Conservation (phyloP, 1,284 basidiomycete genomes). For the Sanghuangporus sanghuang region DNA sequence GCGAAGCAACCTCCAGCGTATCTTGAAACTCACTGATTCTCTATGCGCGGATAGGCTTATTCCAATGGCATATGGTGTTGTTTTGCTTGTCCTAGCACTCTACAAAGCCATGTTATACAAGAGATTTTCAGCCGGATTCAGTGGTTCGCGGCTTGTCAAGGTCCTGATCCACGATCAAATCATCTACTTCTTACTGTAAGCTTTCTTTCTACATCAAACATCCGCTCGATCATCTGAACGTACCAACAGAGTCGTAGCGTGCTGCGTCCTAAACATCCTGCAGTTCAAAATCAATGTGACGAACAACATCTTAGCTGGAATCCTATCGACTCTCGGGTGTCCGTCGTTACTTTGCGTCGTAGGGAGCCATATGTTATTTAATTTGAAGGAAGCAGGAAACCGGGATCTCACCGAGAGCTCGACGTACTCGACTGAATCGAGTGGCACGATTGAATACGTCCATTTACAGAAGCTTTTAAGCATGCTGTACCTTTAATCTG, state of each 20-base stretch:
- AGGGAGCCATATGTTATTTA: not conserved
- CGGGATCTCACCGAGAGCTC: not conserved
- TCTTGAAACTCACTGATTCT: not conserved
- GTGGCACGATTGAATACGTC: not conserved
- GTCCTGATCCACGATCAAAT: constrained; percentile 8
- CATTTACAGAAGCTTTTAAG: not conserved
- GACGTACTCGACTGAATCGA: not conserved
- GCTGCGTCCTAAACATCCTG: not conserved
- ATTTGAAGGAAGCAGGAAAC: not conserved
- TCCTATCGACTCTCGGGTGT: not conserved
- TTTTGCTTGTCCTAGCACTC: not conserved
- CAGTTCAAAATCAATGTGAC: not conserved
- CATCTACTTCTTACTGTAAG: constrained; percentile 4
- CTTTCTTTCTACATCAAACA: not conserved
- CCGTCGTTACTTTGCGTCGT: not conserved
- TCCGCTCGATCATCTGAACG: not conserved
- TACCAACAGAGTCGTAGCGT: not conserved
- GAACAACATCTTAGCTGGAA: not conserved
- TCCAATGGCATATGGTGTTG: constrained; percentile 1
- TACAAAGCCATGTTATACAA: not conserved
- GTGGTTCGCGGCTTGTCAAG: not conserved
- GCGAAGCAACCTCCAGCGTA: not conserved
- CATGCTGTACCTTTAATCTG: not conserved
- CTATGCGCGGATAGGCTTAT: not conserved
- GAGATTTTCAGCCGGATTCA: constrained; percentile 1